phyloP scores from a whole-genome alignment of 2,329 filamentous ascomycete species.

The Mycosphaerelloides madeirae region DNA sequence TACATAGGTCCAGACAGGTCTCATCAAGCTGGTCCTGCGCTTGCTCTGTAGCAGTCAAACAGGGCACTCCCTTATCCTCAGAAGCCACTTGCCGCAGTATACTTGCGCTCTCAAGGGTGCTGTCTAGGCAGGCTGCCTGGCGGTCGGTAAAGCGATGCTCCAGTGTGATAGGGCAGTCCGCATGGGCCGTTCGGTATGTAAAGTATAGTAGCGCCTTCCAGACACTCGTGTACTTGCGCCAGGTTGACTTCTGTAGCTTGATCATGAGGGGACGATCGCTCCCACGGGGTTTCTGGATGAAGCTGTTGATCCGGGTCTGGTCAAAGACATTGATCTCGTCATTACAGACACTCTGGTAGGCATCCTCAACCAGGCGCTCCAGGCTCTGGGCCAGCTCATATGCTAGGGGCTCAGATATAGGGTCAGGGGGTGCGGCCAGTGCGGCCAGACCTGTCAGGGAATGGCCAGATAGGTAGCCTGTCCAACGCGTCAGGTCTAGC shows the following conservation, averaged over 20 bases:
- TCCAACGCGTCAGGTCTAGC: constrained; percentile 4
- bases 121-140: neutral
- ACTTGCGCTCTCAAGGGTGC: constrained; percentile 1
- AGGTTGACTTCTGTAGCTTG: constrained; percentile 15
- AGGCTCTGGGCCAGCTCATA: constrained; percentile 6
- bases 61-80: no score
- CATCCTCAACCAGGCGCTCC: constrained; percentile 9
- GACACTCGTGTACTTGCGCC: constrained; percentile 11
- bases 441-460: neutral
- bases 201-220: constrained; percentile 21
- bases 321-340: constrained; percentile 16
- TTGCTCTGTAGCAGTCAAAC: no score
- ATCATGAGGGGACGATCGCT: constrained; percentile 13
- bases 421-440: neutral
- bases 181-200: constrained; percentile 7
- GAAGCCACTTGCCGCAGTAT: no score
- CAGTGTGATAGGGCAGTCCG: neutral
- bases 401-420: neutral
- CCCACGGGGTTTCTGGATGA: constrained; percentile 5
- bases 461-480: neutral
- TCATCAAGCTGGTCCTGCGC: constrained; percentile 4
- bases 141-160: constrained; percentile 6
- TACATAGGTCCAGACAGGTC: constrained; percentile 16
- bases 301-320: constrained; percentile 18
- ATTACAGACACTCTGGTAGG: constrained; percentile 8